A percentile compares a stretch with the other conserved stretches of the same genome.
Evolutionary conservation across 805 yeast genomes (phyloP).

Genomic region (Hanseniaspora guilliermondii): DNA sequence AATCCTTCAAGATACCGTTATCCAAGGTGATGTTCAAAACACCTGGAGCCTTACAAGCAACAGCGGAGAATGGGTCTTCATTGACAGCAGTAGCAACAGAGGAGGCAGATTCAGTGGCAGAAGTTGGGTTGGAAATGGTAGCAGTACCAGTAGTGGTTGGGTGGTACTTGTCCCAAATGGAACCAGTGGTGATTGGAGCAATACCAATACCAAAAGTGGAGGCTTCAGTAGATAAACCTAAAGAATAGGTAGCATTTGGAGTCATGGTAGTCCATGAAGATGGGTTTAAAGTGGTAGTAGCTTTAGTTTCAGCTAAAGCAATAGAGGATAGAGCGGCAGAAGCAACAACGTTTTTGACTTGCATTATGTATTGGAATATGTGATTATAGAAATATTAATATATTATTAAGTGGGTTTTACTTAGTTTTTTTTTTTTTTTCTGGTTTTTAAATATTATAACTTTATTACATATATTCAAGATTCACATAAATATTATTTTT

Average conservation of each 20-base stretch:
- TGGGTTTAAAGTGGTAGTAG: constrained; percentile 12
- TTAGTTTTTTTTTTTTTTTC: neutral
- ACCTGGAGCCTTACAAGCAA: constrained; percentile 36
- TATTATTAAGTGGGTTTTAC: neutral
- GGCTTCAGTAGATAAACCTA: constrained; percentile 29
- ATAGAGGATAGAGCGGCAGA: constrained; percentile 29
- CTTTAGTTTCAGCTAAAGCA: constrained; percentile 7
- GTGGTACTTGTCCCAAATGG: constrained; percentile 17
- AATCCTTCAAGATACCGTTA: constrained; percentile 42
- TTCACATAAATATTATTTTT: too few species aligned
- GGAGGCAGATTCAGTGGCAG: constrained; percentile 19
- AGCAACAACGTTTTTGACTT: constrained; percentile 28
- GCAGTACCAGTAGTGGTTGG: constrained; percentile 22
- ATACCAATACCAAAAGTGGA: constrained; percentile 35
- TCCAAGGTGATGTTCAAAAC: constrained; percentile 47
- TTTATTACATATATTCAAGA: too few species aligned
- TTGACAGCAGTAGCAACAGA: constrained; percentile 19
- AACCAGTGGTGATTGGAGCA: constrained; percentile 27
- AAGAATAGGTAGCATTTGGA: constrained; percentile 30
- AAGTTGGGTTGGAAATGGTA: constrained; percentile 19
- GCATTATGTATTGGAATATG: constrained; percentile 24
- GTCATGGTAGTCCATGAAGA: constrained; percentile 32
- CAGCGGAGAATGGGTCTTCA: constrained; percentile 24
- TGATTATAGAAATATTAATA: neutral
- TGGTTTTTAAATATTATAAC: too few species aligned